Evolutionary conservation across 306 rosid species (phyloP).

Genomic region (Vicia sativa): DNA sequence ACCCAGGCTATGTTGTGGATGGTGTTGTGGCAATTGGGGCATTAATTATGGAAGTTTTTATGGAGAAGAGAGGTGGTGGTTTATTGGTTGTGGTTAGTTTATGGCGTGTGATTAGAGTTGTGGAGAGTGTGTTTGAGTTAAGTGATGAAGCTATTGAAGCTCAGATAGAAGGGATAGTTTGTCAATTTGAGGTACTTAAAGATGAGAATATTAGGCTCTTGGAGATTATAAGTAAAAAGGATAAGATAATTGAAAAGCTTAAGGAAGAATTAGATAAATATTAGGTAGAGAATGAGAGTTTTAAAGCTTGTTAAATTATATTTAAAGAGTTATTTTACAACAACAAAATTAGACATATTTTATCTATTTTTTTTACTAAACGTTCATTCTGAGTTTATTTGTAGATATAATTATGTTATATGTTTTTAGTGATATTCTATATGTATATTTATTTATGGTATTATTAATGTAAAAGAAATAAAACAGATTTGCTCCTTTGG

Average conservation of each 20-base stretch:
- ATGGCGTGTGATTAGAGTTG: slow-evolving; percentile 76
- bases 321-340: no score
- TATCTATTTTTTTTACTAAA: no score
- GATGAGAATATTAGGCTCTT: slow-evolving; percentile 57
- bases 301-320: not conserved
- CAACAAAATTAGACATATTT: no score
- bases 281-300: not conserved
- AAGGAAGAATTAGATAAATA: slow-evolving; percentile 47
- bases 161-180: slow-evolving; percentile 56
- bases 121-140: slow-evolving; percentile 75
- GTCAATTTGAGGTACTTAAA: slow-evolving; percentile 53
- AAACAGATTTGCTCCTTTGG: no score
- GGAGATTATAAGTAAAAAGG: slow-evolving; percentile 46
- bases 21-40: slow-evolving; percentile 59
- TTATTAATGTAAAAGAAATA: no score
- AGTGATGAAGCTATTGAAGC: slow-evolving; percentile 82
- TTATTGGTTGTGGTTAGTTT: slow-evolving; percentile 65
- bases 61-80: slow-evolving; percentile 68
- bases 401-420: no score
- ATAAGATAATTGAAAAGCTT: slow-evolving; percentile 49
- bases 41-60: slow-evolving; percentile 53
- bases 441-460: no score
- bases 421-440: no score
- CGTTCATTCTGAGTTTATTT: no score
- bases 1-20: slow-evolving; percentile 58